phyloP scores from a whole-genome alignment of 2,329 filamentous ascomycete genomes.

The Ophiostoma australiae region DNA sequence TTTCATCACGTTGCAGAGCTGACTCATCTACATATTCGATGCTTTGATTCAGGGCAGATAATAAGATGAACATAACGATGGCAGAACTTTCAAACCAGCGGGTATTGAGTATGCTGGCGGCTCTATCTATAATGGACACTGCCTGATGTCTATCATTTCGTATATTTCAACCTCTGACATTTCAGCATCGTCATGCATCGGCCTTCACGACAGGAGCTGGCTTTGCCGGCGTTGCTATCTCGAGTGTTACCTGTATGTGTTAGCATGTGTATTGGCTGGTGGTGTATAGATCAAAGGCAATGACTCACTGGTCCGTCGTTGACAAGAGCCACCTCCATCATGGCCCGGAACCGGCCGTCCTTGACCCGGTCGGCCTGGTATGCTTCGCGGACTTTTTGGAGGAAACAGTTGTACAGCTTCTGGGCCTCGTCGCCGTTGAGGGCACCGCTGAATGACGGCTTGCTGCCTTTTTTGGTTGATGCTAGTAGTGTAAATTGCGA shows the following conservation, averaged over 20 bases:
- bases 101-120: too few species aligned
- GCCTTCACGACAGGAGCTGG: not conserved
- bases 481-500: constrained; percentile 95
- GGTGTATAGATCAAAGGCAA: not conserved
- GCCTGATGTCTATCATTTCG: not conserved
- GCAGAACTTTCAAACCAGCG: too few species aligned
- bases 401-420: constrained; percentile 77
- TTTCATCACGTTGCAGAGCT: not conserved
- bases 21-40: not conserved
- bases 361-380: constrained; percentile 75
- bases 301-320: constrained; percentile 68
- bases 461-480: constrained; percentile 90
- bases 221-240: constrained; percentile 17
- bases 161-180: not conserved
- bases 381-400: constrained; percentile 65
- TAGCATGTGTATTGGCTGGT: not conserved
- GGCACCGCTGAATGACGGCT: constrained; percentile 90
- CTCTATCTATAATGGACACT: not conserved
- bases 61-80: too few species aligned
- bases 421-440: constrained; percentile 73
- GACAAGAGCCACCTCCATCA: constrained; percentile 94
- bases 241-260: constrained; percentile 22
- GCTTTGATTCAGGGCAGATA: too few species aligned
- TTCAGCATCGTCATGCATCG: not conserved
- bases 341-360: constrained; percentile 94